Evolutionary conservation across 2,329 filamentous ascomycete species (phyloP).

Genomic region (Periconia digitata): DNA sequence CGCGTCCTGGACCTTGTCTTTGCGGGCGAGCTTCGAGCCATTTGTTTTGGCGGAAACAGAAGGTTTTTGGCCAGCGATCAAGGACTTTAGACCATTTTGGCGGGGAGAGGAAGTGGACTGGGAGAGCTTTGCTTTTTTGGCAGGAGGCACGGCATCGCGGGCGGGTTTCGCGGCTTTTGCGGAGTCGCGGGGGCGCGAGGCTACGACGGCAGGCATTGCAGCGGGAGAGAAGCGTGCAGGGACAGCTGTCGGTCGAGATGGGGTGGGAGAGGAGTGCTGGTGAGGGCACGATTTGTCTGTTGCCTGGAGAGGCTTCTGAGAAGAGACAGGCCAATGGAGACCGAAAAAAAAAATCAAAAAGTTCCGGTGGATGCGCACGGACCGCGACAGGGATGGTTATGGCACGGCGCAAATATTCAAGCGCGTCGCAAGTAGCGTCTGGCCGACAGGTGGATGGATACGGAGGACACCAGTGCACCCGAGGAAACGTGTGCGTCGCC

Average conservation of each 20-base stretch:
- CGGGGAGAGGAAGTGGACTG: constrained; percentile 24
- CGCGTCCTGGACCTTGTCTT: constrained; percentile 60
- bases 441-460: not conserved
- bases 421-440: constrained; percentile 5
- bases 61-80: constrained; percentile 40
- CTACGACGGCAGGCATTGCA: constrained; percentile 38
- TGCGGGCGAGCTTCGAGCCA: constrained; percentile 53
- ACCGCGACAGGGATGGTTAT: constrained; percentile 4
- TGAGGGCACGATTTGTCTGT: constrained; percentile 11
- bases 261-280: constrained; percentile 4
- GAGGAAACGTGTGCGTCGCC: too few relatives aligned
- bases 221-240: constrained; percentile 10
- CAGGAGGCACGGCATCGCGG: constrained; percentile 35
- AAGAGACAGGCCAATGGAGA: constrained; percentile 18
- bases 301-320: constrained; percentile 23
- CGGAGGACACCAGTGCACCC: too few relatives aligned
- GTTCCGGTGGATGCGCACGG: constrained; percentile 23
- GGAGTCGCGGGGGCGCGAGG: constrained; percentile 24
- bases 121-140: constrained; percentile 42
- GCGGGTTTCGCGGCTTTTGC: constrained; percentile 17
- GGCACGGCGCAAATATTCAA: not conserved
- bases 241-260: constrained; percentile 8
- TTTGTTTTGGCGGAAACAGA: constrained; percentile 52
- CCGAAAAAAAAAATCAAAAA: constrained; percentile 22
- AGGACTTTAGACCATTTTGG: constrained; percentile 34